Conservation (phyloP, 163 green algal genomes). For the Botryococcus braunii region DNA sequence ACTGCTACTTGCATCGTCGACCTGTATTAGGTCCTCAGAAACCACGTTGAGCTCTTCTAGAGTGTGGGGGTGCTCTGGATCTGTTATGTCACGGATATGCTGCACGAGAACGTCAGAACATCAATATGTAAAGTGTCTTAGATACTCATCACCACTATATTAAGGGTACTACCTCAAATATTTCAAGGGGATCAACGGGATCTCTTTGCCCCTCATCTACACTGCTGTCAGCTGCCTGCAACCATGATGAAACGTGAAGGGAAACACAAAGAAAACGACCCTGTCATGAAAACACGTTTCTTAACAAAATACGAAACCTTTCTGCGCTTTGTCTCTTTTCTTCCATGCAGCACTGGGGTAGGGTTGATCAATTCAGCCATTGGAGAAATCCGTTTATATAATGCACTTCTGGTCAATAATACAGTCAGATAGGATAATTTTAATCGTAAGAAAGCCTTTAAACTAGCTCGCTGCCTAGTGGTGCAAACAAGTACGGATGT, state of each 20-base stretch:
- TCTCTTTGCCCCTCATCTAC: constrained; percentile 33
- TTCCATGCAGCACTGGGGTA: constrained; percentile 49
- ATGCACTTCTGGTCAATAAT: too few relatives aligned
- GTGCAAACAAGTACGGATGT: too few relatives aligned
- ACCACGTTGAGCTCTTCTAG: constrained; percentile 95
- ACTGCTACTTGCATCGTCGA: constrained; percentile 59
- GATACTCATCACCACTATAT: neutral
- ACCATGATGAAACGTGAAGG: neutral
- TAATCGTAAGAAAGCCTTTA: too few relatives aligned
- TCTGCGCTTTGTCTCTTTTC: constrained; percentile 18
- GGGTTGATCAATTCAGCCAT: constrained; percentile 66
- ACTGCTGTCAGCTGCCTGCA: neutral
- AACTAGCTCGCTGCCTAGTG: too few relatives aligned
- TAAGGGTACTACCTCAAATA: constrained; percentile 61
- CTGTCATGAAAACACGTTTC: neutral
- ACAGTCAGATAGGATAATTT: too few relatives aligned
- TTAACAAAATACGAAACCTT: neutral
- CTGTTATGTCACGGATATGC: constrained; percentile 90
- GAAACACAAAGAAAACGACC: neutral
- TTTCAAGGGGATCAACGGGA: constrained; percentile 69
- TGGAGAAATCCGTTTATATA: neutral
- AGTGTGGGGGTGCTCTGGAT: constrained; percentile 96
- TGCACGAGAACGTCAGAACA: constrained; percentile 11
- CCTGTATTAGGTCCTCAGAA: constrained; percentile 68
- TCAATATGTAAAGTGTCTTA: neutral